These are phyloP conservation scores for Termitomyces titanicus DNA, from an alignment of 768 basidiomycete species.

Conservation along the genomic window DNA sequence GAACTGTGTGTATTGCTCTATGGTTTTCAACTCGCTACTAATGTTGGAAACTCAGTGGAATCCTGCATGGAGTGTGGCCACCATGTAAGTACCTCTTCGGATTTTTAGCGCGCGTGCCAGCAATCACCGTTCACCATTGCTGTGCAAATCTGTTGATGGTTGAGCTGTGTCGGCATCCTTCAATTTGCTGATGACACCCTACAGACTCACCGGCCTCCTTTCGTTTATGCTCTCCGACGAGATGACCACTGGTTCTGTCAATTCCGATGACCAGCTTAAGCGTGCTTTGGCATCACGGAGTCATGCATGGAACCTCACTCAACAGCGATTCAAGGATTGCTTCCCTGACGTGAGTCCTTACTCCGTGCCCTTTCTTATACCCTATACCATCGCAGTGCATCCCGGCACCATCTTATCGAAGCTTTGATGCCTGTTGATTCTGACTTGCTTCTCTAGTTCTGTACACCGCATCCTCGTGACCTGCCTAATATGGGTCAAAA, in stretches of 20 bases:
- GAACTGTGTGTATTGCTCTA: slow-evolving; percentile 59
- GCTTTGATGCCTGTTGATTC: slow-evolving; percentile 10
- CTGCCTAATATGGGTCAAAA: slow-evolving; percentile 93
- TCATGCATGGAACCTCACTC: slow-evolving; percentile 81
- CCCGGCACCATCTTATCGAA: neutral
- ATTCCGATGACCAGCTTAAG: slow-evolving; percentile 77
- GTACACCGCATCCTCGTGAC: slow-evolving; percentile 58
- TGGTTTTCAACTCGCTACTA: neutral
- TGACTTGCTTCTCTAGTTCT: slow-evolving; percentile 49
- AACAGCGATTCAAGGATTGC: slow-evolving; percentile 79
- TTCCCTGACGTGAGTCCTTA: slow-evolving; percentile 74
- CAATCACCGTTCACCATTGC: slow-evolving; percentile 6
- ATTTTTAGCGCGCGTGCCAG: slow-evolving; percentile 5
- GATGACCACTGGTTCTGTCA: slow-evolving; percentile 94
- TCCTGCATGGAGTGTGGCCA: slow-evolving; percentile 93
- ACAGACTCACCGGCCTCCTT: slow-evolving; percentile 87
- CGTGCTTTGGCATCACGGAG: slow-evolving; percentile 70
- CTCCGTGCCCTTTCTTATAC: neutral
- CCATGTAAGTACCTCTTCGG: slow-evolving; percentile 62
- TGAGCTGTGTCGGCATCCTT: slow-evolving; percentile 4
- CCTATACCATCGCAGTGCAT: neutral
- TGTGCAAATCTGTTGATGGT: slow-evolving; percentile 3
- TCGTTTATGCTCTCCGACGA: slow-evolving; percentile 96
- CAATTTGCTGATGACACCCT: slow-evolving; percentile 9
- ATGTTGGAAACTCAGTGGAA: slow-evolving; percentile 62